Conservation (phyloP, 108 stramenopile species). For the Skeletonema marinoi region DNA sequence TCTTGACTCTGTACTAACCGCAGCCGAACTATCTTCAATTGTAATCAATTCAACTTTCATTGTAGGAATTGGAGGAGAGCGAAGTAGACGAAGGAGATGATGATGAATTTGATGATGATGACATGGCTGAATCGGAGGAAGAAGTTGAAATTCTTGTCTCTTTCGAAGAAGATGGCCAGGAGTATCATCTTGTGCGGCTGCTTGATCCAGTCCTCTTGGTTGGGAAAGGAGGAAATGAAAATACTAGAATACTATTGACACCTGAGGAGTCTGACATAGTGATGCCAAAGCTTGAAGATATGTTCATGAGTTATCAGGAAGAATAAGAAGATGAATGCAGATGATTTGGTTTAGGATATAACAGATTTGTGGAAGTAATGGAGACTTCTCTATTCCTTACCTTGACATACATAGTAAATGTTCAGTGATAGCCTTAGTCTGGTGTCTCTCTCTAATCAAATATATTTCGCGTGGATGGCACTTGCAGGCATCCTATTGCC, state of each 20-base stretch:
- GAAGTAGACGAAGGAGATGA: conserved; percentile 58
- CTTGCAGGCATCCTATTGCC: no score
- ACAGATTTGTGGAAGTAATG: not conserved
- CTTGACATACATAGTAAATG: not conserved
- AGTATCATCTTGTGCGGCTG: conserved; percentile 80
- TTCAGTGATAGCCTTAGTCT: not conserved
- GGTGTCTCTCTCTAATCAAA: no score
- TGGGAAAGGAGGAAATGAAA: conserved; percentile 70
- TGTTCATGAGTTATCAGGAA: conserved; percentile 75
- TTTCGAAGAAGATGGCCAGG: conserved; percentile 78
- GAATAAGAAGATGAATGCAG: conserved; percentile 24
- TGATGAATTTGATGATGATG: conserved; percentile 59
- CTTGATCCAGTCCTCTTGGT: conserved; percentile 89
- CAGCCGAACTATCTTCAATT: not conserved
- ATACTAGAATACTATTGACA: conserved; percentile 70
- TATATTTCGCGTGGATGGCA: no score
- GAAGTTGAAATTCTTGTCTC: conserved; percentile 84
- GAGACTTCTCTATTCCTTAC: not conserved
- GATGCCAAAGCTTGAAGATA: conserved; percentile 80
- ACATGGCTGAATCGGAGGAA: conserved; percentile 67
- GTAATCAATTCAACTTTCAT: conserved; percentile 2
- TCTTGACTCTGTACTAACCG: not conserved
- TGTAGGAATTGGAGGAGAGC: conserved; percentile 45
- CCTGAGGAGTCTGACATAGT: conserved; percentile 80
- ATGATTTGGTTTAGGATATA: not conserved